Base-by-base conservation (phyloP, 805 yeast species). In the Wickerhamiella musiphila region DNA sequence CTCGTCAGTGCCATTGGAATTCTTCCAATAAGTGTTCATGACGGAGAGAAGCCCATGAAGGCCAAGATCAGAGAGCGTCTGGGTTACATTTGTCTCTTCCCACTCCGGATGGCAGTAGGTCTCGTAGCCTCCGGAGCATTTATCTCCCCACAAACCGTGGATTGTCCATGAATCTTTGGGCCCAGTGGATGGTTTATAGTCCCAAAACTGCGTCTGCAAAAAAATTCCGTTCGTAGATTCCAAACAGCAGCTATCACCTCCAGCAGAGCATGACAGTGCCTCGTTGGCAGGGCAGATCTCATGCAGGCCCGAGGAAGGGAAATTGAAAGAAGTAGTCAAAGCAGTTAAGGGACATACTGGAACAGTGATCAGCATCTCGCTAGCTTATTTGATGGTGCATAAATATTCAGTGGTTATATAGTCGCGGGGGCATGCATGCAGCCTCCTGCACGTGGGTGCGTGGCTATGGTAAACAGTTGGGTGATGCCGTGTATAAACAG, bases 201-300 rank as follows among this genome's bases (percentile, higher is more conserved):
- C 93, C 95, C 95, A 84, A 57, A 84, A 83, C 50, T 84, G 96
- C 0, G 95, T 78, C 49, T 70, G 78, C 32, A 84, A 53, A 23
- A 84, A 59, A 11, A 81, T 62, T 5, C 95, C 95, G 29, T 92
- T 86, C 7, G 84, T 84, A 29, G 68, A 66, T 48, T 83, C 94
- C 51, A 73, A 79, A 54, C 94, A 83, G 49, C 95, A 83, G 2
- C 68, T 49, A 49, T 81, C 73, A 39, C 31, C 28, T n/a, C 38
- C 32, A 18, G 35, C 34, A 55, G 94, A 84, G 49, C 95, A 84
- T 2, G 69, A 49, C 49, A 81, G 73, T 39, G 32, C 27, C 13
- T 23, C 28, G 13, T 38, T 32, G 15, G 36, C 34, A 7, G 44
- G 35, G 39, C 59, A 54, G 21, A 57, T 51, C 29, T 45, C 35